phyloP scores from a whole-genome alignment of 2,329 filamentous ascomycete genomes.

The Bisporella sp. region DNA sequence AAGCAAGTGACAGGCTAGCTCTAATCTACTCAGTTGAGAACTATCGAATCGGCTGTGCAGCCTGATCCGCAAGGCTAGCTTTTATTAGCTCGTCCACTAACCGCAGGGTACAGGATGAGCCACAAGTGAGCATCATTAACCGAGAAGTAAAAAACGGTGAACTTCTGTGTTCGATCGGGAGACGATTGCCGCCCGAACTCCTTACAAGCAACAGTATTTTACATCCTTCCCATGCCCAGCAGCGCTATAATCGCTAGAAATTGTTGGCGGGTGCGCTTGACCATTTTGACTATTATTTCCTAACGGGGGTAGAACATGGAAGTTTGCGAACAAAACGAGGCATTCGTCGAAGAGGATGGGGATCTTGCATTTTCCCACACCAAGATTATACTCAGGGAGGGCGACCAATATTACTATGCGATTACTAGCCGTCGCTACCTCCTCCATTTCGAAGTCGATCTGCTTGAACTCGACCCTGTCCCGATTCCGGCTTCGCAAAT shows the following conservation, averaged over 20 bases:
- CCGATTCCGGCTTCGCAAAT: conserved; percentile 7
- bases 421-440: conserved; percentile 7
- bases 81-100: no score
- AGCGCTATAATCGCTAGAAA: conserved; percentile 4
- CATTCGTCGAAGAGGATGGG: conserved; percentile 5
- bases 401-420: conserved; percentile 9
- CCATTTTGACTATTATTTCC: conserved; percentile 7
- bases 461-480: conserved; percentile 8
- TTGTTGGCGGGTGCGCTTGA: conserved; percentile 2
- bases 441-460: conserved; percentile 3
- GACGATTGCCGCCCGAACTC: no score
- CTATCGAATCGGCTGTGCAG: no score
- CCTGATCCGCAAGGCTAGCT: no score
- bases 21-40: no score
- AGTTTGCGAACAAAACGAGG: conserved; percentile 9
- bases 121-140: no score
- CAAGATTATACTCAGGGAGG: conserved; percentile 8
- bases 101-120: no score
- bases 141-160: no score
- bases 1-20: no score
- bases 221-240: no score
- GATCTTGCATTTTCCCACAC: conserved; percentile 8
- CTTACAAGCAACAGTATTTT: no score
- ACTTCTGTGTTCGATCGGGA: no score
- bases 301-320: conserved; percentile 9